Conservation (phyloP, 2,329 filamentous ascomycete genomes). For the Hymenoscyphus infarciens region DNA sequence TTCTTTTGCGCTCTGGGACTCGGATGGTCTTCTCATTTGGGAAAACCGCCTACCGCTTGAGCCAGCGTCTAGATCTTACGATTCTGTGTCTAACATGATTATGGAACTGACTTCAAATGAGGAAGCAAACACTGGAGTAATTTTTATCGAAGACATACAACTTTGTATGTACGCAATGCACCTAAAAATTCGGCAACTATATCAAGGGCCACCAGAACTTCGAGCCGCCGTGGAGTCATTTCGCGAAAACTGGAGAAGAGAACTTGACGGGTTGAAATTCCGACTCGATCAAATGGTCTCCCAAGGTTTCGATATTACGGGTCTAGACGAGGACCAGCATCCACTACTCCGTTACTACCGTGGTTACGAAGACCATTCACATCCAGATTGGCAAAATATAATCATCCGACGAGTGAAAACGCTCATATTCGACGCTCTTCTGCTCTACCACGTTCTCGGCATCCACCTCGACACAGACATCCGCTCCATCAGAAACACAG, state of each 20-base stretch:
- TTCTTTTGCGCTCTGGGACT: slow-evolving; percentile 39
- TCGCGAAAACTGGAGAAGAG: slow-evolving; percentile 20
- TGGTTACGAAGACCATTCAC: slow-evolving; percentile 25
- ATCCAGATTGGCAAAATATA: slow-evolving; percentile 19
- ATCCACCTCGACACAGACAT: slow-evolving; percentile 39
- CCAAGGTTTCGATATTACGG: slow-evolving; percentile 8
- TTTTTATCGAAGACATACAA: slow-evolving; percentile 30
- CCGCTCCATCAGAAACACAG: slow-evolving; percentile 32
- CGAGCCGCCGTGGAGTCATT: slow-evolving; percentile 15
- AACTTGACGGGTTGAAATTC: slow-evolving; percentile 22
- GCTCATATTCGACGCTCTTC: slow-evolving; percentile 35
- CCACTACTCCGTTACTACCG: slow-evolving; percentile 25
- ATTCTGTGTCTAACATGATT: slow-evolving; percentile 21
- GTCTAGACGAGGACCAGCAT: slow-evolving; percentile 18
- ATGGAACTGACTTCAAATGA: slow-evolving; percentile 11
- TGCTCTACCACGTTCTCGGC: slow-evolving; percentile 39
- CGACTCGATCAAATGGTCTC: slow-evolving; percentile 19
- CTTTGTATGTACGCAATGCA: slow-evolving; percentile 28
- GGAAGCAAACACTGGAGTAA: slow-evolving; percentile 7
- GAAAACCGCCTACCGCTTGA: slow-evolving; percentile 37
- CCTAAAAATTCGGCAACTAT: slow-evolving; percentile 21
- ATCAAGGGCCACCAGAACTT: slow-evolving; percentile 7
- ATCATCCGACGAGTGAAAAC: slow-evolving; percentile 31
- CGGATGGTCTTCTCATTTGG: slow-evolving; percentile 38
- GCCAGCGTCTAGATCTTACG: slow-evolving; percentile 32